Evolutionary conservation across 805 yeast genomes (phyloP).

Genomic region (Yarrowia sp.): DNA sequence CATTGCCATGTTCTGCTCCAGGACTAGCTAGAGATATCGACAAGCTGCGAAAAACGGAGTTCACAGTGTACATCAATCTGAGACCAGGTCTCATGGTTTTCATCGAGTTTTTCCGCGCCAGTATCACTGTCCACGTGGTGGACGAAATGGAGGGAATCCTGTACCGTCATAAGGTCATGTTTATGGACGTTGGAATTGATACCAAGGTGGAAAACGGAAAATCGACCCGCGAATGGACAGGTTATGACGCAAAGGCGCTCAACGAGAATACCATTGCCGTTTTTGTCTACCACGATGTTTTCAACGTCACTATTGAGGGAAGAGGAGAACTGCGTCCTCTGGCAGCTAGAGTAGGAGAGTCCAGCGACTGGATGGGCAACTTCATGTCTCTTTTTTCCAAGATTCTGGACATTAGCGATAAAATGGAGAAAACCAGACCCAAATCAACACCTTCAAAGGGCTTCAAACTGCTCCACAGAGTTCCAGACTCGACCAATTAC

Average conservation of each 20-base stretch:
- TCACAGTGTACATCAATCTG: not conserved
- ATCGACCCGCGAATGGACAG: conserved; percentile 13
- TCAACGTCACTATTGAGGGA: not conserved
- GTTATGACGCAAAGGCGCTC: not conserved
- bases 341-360: conserved; percentile 9
- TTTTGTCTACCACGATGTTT: conserved; percentile 8
- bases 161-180: conserved; percentile 8
- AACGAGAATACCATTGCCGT: not conserved
- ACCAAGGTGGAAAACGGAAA: conserved; percentile 9
- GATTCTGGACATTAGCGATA: not conserved
- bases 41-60: not conserved
- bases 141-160: conserved; percentile 5
- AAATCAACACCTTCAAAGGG: not conserved
- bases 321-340: conserved; percentile 4
- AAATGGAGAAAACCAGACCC: not conserved
- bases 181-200: conserved; percentile 4
- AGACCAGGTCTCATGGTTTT: not conserved
- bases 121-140: not conserved
- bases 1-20: too few relatives aligned
- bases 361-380: not conserved
- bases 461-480: not conserved
- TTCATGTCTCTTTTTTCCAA: conserved; percentile 10
- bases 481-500: conserved; percentile 3
- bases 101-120: conserved; percentile 1
- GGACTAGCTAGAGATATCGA: conserved; percentile 1